Conservation (phyloP, 2,329 filamentous ascomycete genomes). For the Herpotrichia juniperi region DNA sequence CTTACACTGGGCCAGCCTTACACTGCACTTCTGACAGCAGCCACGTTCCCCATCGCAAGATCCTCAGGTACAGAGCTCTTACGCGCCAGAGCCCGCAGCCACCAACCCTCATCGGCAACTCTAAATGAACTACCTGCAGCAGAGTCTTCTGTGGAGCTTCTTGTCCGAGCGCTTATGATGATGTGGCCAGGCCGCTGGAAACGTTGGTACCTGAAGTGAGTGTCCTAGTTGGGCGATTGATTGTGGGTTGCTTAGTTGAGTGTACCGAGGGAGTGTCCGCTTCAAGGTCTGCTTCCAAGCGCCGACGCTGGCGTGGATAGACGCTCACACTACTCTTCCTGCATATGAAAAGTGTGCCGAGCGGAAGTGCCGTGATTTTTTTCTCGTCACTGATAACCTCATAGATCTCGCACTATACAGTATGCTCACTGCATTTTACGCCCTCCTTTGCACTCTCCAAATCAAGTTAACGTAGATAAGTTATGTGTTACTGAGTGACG, state of each 20-base stretch:
- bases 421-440: background rate
- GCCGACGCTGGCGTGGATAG: background rate
- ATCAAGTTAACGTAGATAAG: background rate
- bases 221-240: too few relatives aligned
- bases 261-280: background rate
- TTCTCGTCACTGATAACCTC: background rate
- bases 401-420: background rate
- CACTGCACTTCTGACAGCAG: conserved; percentile 20
- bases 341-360: background rate
- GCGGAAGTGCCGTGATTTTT: background rate
- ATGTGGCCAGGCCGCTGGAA: background rate
- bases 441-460: background rate
- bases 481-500: too few relatives aligned
- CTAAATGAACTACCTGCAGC: conserved; percentile 11
- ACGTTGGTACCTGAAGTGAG: background rate
- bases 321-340: background rate
- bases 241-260: background rate
- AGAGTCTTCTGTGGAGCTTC: background rate
- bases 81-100: conserved; percentile 5
- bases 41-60: conserved; percentile 18
- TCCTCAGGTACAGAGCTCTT: conserved; percentile 9
- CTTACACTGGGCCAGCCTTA: too few relatives aligned
- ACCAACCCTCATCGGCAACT: conserved; percentile 7
- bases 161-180: conserved; percentile 2
- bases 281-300: background rate